Base-by-base conservation (phyloP, 768 basidiomycete genomes). In the Lentinula boryana region DNA sequence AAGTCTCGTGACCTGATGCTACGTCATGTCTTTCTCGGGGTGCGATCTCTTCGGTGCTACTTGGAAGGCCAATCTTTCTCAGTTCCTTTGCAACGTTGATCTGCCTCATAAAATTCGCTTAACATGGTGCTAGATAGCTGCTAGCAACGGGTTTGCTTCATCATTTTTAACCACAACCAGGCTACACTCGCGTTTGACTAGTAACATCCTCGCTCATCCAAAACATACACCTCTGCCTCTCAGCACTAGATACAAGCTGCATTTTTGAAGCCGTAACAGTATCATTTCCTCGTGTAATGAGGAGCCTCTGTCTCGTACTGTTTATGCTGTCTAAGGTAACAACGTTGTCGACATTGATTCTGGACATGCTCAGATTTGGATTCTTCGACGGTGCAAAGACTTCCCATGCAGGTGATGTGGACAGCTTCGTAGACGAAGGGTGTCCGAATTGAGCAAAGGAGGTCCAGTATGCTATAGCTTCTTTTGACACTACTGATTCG, bases 391-490 rank as follows among this genome's bases (percentile, higher is more conserved):
- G 59, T 5, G 60, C 51, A 59, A 73, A 74, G 1, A 52, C 51
- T 9, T 62, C 60, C 74, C 74, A 75, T 13, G 52, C 32, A 2
- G 71, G 68, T 8, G 72, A 71, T 4, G 60, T 55, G 3, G 65
- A n/a, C 41, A 67, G 52, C 48, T 67, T 69, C 15, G 49, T 52
- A 0, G 63, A 49, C 13, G 69, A 70, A 1, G 73, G 74, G 56
- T 71, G 49, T 31, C 74, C 73, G 33, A 60, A 67, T 4, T 69
- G 66, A 2, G 67, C 70, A 62, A 79, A 78, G 1, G 77, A 78
- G n/a, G 77, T 77, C 78, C 78, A 80, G 61, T 74, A 78, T 5
- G 69, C 70, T 33, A 80, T 77, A 10, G 75, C 76, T 63, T 78
- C 76, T 44, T 66, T 62, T 10, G 77, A 72, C 2, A 80, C 67